phyloP scores from a whole-genome alignment of 768 basidiomycete species.

The Tulasnella sp. region DNA sequence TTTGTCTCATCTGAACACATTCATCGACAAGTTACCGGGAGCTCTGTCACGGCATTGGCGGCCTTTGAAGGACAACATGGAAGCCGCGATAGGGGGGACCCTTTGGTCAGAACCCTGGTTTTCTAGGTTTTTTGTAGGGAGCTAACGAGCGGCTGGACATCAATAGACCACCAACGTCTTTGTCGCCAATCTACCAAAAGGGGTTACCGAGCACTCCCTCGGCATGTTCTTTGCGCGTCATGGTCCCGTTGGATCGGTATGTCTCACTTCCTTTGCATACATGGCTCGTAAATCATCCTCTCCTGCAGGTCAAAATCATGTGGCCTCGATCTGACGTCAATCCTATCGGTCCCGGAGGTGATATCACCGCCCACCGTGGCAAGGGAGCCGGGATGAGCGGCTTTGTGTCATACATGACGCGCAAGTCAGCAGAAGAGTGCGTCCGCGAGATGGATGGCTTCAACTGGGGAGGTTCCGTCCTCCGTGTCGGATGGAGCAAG shows the following conservation, averaged over 20 bases:
- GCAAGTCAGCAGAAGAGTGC: slow-evolving; percentile 81
- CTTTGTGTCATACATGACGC: slow-evolving; percentile 93
- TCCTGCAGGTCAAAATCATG: slow-evolving; percentile 83
- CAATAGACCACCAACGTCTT: slow-evolving; percentile 92
- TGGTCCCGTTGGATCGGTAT: slow-evolving; percentile 86
- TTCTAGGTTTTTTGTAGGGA: not conserved
- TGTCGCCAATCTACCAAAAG: slow-evolving; percentile 81
- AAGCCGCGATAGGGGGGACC: slow-evolving; percentile 79
- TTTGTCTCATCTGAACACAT: not conserved
- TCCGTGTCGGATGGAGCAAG: slow-evolving; percentile 95
- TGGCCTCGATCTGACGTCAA: slow-evolving; percentile 79
- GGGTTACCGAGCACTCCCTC: slow-evolving; percentile 72
- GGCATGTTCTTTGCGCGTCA: slow-evolving; percentile 84
- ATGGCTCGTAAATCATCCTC: not conserved
- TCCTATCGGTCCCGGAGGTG: slow-evolving; percentile 51
- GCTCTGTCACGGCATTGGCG: slow-evolving; percentile 84
- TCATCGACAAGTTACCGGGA: slow-evolving; percentile 36
- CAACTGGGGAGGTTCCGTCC: slow-evolving; percentile 83
- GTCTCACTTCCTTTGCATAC: slow-evolving; percentile 20
- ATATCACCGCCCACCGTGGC: slow-evolving; percentile 60
- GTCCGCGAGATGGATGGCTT: slow-evolving; percentile 82
- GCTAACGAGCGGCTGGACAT: no score
- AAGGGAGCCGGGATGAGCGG: slow-evolving; percentile 78
- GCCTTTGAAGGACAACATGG: slow-evolving; percentile 88
- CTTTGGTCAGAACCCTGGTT: slow-evolving; percentile 42